Evolutionary conservation across 495 filamentous ascomycete species (phyloP).

Genomic region (Collariella sp.): DNA sequence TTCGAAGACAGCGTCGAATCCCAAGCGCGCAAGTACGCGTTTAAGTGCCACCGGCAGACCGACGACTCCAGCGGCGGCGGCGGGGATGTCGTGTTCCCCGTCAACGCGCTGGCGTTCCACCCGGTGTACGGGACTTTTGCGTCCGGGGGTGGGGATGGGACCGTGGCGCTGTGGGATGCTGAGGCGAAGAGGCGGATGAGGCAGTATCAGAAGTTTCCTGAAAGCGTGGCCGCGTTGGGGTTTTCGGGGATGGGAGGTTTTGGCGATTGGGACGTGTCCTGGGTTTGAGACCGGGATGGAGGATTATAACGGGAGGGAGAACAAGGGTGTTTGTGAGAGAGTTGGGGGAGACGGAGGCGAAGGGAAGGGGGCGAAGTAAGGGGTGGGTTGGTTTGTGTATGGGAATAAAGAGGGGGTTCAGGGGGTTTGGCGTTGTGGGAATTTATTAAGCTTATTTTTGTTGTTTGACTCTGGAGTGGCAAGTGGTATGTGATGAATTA

Average conservation of each 20-base stretch:
- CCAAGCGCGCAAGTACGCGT: conserved; percentile 90
- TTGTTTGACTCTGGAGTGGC: background rate
- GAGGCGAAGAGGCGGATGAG: conserved; percentile 81
- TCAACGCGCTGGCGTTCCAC: conserved; percentile 90
- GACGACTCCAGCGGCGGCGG: conserved; percentile 41
- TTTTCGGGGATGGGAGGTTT: conserved; percentile 72
- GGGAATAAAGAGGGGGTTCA: background rate
- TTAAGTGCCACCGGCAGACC: conserved; percentile 92
- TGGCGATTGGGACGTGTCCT: conserved; percentile 78
- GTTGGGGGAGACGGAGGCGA: conserved; percentile 77
- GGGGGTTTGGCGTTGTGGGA: conserved; percentile 3
- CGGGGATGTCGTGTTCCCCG: conserved; percentile 87
- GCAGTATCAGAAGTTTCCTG: conserved; percentile 76
- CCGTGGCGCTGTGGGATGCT: conserved; percentile 94
- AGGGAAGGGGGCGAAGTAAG: conserved; percentile 66
- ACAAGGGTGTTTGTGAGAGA: conserved; percentile 75
- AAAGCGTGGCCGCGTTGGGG: conserved; percentile 70
- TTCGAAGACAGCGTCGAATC: conserved; percentile 80
- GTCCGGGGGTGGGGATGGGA: conserved; percentile 84
- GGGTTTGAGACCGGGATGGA: conserved; percentile 91
- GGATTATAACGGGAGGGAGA: conserved; percentile 56
- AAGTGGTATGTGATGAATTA: background rate
- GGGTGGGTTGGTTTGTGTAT: background rate
- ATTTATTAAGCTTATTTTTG: background rate
- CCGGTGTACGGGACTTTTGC: conserved; percentile 87